Percentiles rank a stretch among this genome's conserved stretches.
Evolutionary conservation across 2,329 filamentous ascomycete species (phyloP).

Genomic region (Orbilia brochopaga): DNA sequence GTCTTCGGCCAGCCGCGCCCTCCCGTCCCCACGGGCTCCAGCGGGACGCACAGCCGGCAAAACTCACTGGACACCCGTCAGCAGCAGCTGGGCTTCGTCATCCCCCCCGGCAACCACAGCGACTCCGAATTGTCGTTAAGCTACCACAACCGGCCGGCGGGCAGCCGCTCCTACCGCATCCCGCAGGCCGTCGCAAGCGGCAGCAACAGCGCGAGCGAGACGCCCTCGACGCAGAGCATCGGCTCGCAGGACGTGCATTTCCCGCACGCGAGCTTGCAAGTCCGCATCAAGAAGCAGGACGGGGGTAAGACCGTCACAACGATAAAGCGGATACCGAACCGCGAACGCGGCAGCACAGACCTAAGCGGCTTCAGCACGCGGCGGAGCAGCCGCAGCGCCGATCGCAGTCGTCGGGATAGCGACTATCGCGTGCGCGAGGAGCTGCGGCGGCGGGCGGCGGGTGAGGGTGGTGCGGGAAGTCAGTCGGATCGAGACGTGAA

Average conservation of each 20-base stretch:
- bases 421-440: constrained; percentile 34
- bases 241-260: constrained; percentile 24
- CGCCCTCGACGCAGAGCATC: constrained; percentile 16
- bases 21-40: constrained; percentile 31
- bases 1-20: constrained; percentile 30
- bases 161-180: constrained; percentile 42
- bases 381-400: constrained; percentile 5
- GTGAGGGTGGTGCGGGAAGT: too few species aligned
- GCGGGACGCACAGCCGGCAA: constrained; percentile 33
- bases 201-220: constrained; percentile 34
- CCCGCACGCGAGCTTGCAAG: constrained; percentile 40
- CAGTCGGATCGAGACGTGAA: constrained; percentile 26
- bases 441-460: constrained; percentile 4
- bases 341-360: constrained; percentile 30
- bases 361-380: constrained; percentile 12
- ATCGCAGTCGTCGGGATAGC: constrained; percentile 1
- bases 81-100: constrained; percentile 28
- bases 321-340: constrained; percentile 46
- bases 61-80: constrained; percentile 21
- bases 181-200: constrained; percentile 41
- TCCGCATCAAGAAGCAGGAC: constrained; percentile 49
- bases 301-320: constrained; percentile 47
- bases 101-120: constrained; percentile 29
- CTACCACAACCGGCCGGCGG: constrained; percentile 38
- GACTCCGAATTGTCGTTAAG: constrained; percentile 39